These are phyloP conservation scores for Xylaria arbuscula DNA, from an alignment of 2,329 filamentous ascomycete species.

Conservation along the genomic window DNA sequence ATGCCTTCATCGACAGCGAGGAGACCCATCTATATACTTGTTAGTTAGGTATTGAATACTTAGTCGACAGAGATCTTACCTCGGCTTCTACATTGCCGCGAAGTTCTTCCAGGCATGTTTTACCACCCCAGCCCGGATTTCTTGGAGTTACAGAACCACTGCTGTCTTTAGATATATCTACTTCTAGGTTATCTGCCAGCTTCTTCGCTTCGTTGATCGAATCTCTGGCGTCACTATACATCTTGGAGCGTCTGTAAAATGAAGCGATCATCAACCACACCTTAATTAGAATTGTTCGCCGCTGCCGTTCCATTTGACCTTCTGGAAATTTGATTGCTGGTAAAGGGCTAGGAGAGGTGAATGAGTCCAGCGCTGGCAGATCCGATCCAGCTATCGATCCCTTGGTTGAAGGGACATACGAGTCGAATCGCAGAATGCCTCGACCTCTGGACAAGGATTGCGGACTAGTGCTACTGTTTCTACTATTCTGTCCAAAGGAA, in stretches of 20 bases:
- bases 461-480: conserved; percentile 54
- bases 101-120: conserved; percentile 83
- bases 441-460: conserved; percentile 58
- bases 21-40: conserved; percentile 68
- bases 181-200: conserved; percentile 77
- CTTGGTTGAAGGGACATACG: conserved; percentile 57
- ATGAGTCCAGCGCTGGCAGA: conserved; percentile 54
- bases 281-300: conserved; percentile 70
- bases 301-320: conserved; percentile 62
- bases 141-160: conserved; percentile 72
- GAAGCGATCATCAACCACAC: conserved; percentile 93
- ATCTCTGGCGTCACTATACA: conserved; percentile 82
- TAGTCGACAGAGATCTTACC: conserved; percentile 61
- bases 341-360: conserved; percentile 60
- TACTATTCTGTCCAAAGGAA: conserved; percentile 58
- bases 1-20: conserved; percentile 70
- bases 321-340: conserved; percentile 66
- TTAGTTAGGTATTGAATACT: conserved; percentile 45
- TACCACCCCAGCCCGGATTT: conserved; percentile 78
- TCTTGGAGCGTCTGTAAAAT: conserved; percentile 83
- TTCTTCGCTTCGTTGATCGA: conserved; percentile 85
- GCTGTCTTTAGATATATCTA: conserved; percentile 70
- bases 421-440: conserved; percentile 59
- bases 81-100: conserved; percentile 87
- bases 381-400: conserved; percentile 56